A percentile compares a stretch with the other conserved stretches of the same genome.
Evolutionary conservation across 257 asterid genomes (phyloP).

Genomic region (Solanum chaucha): DNA sequence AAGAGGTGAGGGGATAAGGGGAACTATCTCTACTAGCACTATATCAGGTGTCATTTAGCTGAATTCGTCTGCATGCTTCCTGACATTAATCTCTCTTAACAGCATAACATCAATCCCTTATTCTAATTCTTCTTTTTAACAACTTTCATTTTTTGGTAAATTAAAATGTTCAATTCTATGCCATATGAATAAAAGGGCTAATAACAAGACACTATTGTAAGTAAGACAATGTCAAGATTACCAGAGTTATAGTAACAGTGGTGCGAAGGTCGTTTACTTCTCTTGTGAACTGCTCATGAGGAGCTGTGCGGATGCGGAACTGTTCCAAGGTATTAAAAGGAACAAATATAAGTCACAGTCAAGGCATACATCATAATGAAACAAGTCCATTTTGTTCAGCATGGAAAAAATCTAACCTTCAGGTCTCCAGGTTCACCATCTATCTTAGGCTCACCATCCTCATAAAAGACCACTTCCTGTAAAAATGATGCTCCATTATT

Average conservation of each 20-base stretch:
- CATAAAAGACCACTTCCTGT: conserved; percentile 89
- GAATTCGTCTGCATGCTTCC: neutral
- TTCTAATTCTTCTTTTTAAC: neutral
- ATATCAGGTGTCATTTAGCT: neutral
- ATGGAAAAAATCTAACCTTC: conserved; percentile 41
- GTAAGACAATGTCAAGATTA: conserved; percentile 14
- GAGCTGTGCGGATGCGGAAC: conserved; percentile 89
- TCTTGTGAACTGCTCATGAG: conserved; percentile 79
- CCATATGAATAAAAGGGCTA: neutral
- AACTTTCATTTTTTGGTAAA: neutral
- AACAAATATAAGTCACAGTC: conserved; percentile 1
- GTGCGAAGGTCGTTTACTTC: conserved; percentile 82
- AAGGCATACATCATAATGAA: neutral
- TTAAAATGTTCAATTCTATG: neutral
- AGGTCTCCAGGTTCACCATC: conserved; percentile 99
- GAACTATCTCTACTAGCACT: neutral
- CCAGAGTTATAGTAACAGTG: conserved; percentile 79
- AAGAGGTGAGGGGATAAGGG: neutral
- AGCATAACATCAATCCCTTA: neutral
- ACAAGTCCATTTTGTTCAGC: neutral
- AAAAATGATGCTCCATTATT: neutral
- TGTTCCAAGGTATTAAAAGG: conserved; percentile 13
- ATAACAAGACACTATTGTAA: neutral
- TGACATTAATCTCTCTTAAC: neutral
- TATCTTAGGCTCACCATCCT: conserved; percentile 88